Evolutionary conservation across 2,329 filamentous ascomycete genomes (phyloP), one percentile per base, ranked within the genome.

Genomic region (Podosphaera fusca): DNA sequence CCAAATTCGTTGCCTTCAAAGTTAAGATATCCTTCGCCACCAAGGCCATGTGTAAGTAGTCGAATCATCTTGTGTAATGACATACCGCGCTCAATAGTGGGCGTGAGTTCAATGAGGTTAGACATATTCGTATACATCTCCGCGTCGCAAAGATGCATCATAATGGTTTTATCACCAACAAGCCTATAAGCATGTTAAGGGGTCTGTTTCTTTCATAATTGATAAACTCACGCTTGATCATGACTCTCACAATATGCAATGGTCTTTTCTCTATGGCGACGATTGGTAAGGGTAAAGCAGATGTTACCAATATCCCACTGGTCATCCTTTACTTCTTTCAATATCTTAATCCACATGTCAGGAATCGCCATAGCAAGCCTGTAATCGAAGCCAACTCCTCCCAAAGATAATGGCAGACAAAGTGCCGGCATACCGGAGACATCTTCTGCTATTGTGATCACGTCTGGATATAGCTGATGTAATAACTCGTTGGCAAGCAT

Each of bases 71-170:
- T 98, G 77, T 98, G 92, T 42, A 98, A 74, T 3, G 86, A 79
- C 74, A 98, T 84, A 57, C 92, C 92, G 55, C 92, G 82, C 65
- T 94, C 84, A 67, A 98, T 95, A 61, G 87, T 76, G 0, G 87
- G 80, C 0, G 92, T 98, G 62, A 95, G 73, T n/a, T 85, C 81
- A 0, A 84, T 82, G 31, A 96, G 71, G 0, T 73, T 76, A 0
- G 92, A 96, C 92, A 98, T 98, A 74, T 98, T 83, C 33, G 90
- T 95, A 73, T 98, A 98, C 75, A 98, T 80, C 69, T 98, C 82
- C 21, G 90, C 89, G 69, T 98, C 92, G 69, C 89, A 95, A 53
- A 98, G 83, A 78, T 94, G 94, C 84, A 98, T 94, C 76, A 98
- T 87, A 51, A 98, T 74, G 0, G 87, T 85, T 72, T 98, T 98